Evolutionary conservation across 345 rosid genomes (phyloP), one percentile per base, ranked within the genome.

Genomic region (Lagerstroemia speciosa): DNA sequence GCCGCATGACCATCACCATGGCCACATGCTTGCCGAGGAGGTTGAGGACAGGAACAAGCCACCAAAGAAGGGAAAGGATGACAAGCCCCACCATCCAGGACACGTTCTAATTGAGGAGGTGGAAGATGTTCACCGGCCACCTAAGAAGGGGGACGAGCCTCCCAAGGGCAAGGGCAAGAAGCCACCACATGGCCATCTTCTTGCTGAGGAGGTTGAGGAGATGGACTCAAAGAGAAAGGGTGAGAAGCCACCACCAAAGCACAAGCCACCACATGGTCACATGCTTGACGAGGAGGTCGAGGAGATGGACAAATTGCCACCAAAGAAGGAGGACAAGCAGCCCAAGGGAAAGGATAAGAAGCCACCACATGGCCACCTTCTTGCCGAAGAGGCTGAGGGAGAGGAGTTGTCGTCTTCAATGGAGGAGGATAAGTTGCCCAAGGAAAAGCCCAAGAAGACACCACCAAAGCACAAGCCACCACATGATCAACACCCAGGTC

Each of bases 391-490:
- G 30, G 46, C 30, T 26, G 55, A 16, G 33, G 76, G n/a, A n/a
- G n/a, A n/a, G n/a, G n/a, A n/a, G n/a, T n/a, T n/a, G n/a, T n/a
- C n/a, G n/a, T n/a, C n/a, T n/a, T n/a, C n/a, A n/a, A n/a, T n/a
- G n/a, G n/a, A 69, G 38, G 64, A 16, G 29, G 31, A 63, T 34
- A 40, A 43, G 46, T 78, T 73, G 11, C 71, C 68, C 11, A 52
- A 62, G 34, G 66, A 66, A 0, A 66, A 66, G 55, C 64, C 71
- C 9, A 60, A 76, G 61, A 74, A 76, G 70, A 76, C 76, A 17
- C 77, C 80, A 31, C 75, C 66, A 0, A 26, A 75, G 19, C 72
- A 71, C 55, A 71, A 63, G 66, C 68, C 74, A 24, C 73, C 77
- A 0, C 72, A 74, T 41, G 43, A 38, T 14, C 43, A 38, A 38